phyloP scores from a whole-genome alignment of 345 rosid species.

The Cardamine occulta region DNA sequence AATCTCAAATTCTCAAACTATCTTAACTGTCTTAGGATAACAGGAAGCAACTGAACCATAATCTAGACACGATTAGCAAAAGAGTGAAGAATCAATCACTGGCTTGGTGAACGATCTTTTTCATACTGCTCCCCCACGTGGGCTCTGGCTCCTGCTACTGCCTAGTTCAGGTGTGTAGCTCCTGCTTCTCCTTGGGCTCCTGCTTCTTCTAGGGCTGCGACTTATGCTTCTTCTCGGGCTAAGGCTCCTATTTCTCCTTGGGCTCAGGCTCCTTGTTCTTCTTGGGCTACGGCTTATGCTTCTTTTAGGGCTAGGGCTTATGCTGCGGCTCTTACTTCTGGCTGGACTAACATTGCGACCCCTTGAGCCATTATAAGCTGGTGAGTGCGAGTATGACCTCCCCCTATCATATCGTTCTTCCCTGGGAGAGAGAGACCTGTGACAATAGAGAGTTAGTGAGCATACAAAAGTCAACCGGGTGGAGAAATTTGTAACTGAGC shows the following conservation, averaged over 20 bases:
- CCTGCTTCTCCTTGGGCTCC: conserved; percentile 35
- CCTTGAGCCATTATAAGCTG: conserved; percentile 64
- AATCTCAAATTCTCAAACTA: conserved; percentile 7
- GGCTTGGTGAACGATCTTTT: conserved; percentile 67
- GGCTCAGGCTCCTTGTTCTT: conserved; percentile 47
- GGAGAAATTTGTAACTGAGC: conserved; percentile 8
- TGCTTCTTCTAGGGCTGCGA: conserved; percentile 51
- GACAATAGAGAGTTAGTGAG: conserved; percentile 20
- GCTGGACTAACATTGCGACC: conserved; percentile 50
- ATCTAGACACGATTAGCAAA: background rate
- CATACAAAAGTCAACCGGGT: background rate
- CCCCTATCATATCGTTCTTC: conserved; percentile 51
- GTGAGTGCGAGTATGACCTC: conserved; percentile 72
- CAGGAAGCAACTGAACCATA: background rate
- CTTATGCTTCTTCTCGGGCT: conserved; percentile 22
- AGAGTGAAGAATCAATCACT: conserved; percentile 43
- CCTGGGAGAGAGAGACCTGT: conserved; percentile 75
- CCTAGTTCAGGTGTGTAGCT: conserved; percentile 38
- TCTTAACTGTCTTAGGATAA: conserved; percentile 1
- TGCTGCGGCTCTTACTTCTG: conserved; percentile 49
- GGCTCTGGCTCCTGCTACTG: conserved; percentile 28
- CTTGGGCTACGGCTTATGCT: conserved; percentile 54
- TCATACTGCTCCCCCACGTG: conserved; percentile 39
- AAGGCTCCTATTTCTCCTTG: background rate
- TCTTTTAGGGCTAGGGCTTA: conserved; percentile 52